phyloP scores from a whole-genome alignment of 163 green algal genomes.

The Scenedesmus sp. region DNA sequence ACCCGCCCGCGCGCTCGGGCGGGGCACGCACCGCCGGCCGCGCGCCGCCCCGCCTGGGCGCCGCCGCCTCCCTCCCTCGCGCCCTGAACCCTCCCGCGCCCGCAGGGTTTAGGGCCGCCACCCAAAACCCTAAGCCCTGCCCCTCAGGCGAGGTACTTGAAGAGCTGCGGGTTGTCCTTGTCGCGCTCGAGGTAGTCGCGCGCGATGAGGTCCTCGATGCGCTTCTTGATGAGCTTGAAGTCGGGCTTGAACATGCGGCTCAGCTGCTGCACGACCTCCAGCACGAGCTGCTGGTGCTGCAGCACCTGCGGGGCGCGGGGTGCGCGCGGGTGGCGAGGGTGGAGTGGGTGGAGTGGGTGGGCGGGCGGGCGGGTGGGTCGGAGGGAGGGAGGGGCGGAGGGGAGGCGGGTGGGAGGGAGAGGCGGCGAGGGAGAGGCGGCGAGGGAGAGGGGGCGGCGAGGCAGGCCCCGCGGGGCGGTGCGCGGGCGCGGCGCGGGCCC shows the following conservation, averaged over 20 bases:
- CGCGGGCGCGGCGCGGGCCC: no score
- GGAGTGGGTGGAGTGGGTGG: no score
- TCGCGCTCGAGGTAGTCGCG: conserved; percentile 98
- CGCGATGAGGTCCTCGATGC: conserved; percentile 96
- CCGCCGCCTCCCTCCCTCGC: no score
- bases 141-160: conserved; percentile 85
- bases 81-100: no score
- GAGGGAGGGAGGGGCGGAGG: background rate
- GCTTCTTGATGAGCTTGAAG: conserved; percentile 98
- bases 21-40: no score
- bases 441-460: no score
- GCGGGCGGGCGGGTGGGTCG: no score
- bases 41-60: no score
- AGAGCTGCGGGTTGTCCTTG: conserved; percentile 89
- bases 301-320: conserved; percentile 73
- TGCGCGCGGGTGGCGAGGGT: no score
- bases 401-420: background rate
- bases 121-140: background rate
- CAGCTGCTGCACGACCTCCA: conserved; percentile 98
- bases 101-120: no score
- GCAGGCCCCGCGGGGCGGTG: no score
- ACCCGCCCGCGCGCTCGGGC: no score
- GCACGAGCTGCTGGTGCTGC: conserved; percentile 86
- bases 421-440: background rate
- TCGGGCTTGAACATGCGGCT: conserved; percentile 94